Evolutionary conservation across 495 filamentous ascomycete genomes (phyloP).

Genomic region (Penicillium diatomitis): DNA sequence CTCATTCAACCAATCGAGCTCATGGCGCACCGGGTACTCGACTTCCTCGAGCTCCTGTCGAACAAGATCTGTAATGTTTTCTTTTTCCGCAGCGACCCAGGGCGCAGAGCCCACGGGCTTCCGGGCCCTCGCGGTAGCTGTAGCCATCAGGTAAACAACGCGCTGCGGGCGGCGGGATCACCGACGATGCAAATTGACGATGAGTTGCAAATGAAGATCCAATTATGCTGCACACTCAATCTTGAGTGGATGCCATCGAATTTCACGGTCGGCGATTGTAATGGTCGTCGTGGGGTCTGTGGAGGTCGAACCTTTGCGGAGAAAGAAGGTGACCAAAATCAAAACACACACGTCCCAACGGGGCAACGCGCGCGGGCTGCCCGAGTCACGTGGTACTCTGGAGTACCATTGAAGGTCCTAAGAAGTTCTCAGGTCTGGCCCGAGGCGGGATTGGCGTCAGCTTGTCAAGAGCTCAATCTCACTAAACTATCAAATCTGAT

Average conservation of each 20-base stretch:
- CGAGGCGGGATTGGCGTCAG: no score
- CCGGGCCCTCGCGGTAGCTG: constrained; percentile 36
- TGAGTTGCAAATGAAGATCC: background rate
- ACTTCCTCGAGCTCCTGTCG: constrained; percentile 80
- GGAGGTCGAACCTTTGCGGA: constrained; percentile 6
- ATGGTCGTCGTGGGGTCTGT: constrained; percentile 4
- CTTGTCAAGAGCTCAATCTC: no score
- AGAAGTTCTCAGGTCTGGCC: no score
- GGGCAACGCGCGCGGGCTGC: constrained; percentile 11
- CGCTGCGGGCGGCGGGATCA: constrained; percentile 4
- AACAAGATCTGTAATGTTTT: constrained; percentile 51
- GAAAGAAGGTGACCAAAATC: constrained; percentile 7
- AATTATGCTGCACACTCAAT: background rate
- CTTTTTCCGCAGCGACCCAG: constrained; percentile 61
- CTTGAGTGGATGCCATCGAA: constrained; percentile 5
- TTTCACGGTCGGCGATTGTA: background rate
- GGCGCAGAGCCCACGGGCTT: constrained; percentile 53
- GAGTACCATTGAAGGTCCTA: no score
- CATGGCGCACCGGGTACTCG: constrained; percentile 77
- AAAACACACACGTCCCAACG: constrained; percentile 19
- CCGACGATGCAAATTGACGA: background rate
- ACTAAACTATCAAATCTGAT: no score
- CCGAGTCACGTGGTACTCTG: constrained; percentile 10
- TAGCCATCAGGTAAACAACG: constrained; percentile 44
- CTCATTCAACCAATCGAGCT: constrained; percentile 93